phyloP scores from a whole-genome alignment of 148 eudicot species.

The Vaccinium corymbosum region DNA sequence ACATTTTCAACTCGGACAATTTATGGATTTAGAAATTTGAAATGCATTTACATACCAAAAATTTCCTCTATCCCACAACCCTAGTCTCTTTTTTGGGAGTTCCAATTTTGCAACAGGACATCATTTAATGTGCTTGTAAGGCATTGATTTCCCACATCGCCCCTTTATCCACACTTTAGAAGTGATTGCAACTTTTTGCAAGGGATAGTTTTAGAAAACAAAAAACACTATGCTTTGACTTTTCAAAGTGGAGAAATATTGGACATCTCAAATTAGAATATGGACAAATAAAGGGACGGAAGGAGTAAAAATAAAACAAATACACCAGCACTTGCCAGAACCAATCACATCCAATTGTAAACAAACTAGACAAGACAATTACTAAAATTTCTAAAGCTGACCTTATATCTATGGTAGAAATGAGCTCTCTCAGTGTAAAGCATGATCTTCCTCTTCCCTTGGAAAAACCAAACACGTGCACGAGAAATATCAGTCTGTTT shows the following conservation, averaged over 20 bases:
- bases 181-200: too few relatives aligned
- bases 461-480: slow-evolving; percentile 70
- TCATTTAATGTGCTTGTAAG: too few relatives aligned
- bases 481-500: slow-evolving; percentile 77
- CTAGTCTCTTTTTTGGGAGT: too few relatives aligned
- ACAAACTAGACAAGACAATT: neutral
- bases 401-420: slow-evolving; percentile 97
- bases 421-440: slow-evolving; percentile 94
- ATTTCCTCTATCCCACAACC: too few relatives aligned
- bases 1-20: too few relatives aligned
- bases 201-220: too few relatives aligned
- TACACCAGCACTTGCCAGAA: neutral
- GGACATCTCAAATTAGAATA: neutral
- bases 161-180: too few relatives aligned
- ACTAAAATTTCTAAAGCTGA: slow-evolving; percentile 2
- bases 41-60: too few relatives aligned
- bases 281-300: neutral
- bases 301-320: neutral
- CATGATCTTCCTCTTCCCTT: slow-evolving; percentile 74
- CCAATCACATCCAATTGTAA: slow-evolving; percentile 2
- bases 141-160: too few relatives aligned
- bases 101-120: too few relatives aligned
- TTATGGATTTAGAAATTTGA: too few relatives aligned
- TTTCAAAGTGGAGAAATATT: neutral
- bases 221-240: too few relatives aligned